These are phyloP conservation scores for Paraconiothyrium sp. DNA, from an alignment of 2,329 filamentous ascomycete genomes.

Conservation along the genomic window DNA sequence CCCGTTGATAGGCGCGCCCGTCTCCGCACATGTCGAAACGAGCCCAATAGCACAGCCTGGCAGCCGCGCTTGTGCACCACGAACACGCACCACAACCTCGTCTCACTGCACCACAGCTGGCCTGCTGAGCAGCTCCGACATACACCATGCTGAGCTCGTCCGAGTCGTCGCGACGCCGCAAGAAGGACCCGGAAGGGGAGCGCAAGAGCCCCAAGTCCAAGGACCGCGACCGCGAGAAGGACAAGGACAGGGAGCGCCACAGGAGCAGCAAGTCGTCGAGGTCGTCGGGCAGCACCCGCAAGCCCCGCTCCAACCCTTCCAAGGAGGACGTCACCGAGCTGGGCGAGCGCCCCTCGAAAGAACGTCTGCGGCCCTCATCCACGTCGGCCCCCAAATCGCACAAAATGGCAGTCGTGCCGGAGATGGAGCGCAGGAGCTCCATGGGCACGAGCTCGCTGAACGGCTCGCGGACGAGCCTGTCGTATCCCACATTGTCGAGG, in stretches of 20 bases:
- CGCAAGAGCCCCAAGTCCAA: conserved; percentile 33
- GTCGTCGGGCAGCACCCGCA: conserved; percentile 31
- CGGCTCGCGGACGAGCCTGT: conserved; percentile 58
- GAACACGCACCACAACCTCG: conserved; percentile 28
- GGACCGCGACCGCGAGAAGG: conserved; percentile 40
- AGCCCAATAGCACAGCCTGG: conserved; percentile 40
- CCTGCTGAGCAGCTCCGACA: conserved; percentile 25
- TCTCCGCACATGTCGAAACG: conserved; percentile 29
- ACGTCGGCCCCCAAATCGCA: conserved; percentile 44
- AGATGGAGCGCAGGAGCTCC: conserved; percentile 56
- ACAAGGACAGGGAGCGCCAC: conserved; percentile 36
- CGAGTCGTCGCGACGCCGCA: conserved; percentile 46
- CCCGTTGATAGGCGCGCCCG: conserved; percentile 45
- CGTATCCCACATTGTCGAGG: conserved; percentile 88
- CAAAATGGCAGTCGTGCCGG: conserved; percentile 56
- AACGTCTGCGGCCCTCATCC: conserved; percentile 39
- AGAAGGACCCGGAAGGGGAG: conserved; percentile 45
- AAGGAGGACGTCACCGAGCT: conserved; percentile 31
- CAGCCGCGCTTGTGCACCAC: conserved; percentile 41
- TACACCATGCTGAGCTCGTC: conserved; percentile 42
- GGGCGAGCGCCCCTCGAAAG: conserved; percentile 35
- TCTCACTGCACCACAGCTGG: conserved; percentile 27
- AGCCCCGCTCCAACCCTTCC: conserved; percentile 42
- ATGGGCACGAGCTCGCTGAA: conserved; percentile 44
- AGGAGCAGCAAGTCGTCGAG: conserved; percentile 35